Evolutionary conservation across 805 yeast genomes (phyloP).

Genomic region (Nakazawaea anatomiae): DNA sequence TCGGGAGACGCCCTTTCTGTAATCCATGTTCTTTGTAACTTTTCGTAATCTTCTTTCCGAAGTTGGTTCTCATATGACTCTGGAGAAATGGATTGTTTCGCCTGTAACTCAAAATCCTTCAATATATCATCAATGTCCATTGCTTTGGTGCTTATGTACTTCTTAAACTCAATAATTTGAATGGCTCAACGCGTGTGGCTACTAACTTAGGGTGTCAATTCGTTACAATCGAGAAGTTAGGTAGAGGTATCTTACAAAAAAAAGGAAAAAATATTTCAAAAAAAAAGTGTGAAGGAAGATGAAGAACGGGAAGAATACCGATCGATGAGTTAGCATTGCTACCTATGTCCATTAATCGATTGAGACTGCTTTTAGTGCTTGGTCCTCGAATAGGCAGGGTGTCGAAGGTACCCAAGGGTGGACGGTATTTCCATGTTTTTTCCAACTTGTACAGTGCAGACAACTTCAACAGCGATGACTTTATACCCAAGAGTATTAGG

Average conservation of each 20-base stretch:
- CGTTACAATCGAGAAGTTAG: too few species aligned
- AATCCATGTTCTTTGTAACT: constrained; percentile 63
- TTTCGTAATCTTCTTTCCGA: constrained; percentile 32
- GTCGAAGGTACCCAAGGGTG: background rate
- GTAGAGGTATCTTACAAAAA: background rate
- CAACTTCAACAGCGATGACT: background rate
- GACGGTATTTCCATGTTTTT: background rate
- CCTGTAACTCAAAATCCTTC: constrained; percentile 49
- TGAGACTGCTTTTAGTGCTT: background rate
- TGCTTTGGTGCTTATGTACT: background rate
- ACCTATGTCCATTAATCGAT: background rate
- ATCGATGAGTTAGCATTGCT: background rate
- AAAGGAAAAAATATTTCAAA: background rate
- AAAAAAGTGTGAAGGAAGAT: background rate
- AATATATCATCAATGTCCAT: constrained; percentile 69
- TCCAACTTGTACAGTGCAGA: background rate
- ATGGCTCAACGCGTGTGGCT: too few species aligned
- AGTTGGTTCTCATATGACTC: constrained; percentile 12
- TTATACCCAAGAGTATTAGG: background rate
- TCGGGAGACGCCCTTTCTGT: constrained; percentile 87
- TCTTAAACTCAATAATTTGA: too few species aligned
- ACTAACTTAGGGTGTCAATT: too few species aligned
- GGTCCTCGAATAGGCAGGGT: background rate
- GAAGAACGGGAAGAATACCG: background rate
- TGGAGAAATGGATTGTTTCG: constrained; percentile 19